Conservation (phyloP, 345 rosid genomes). For the Arabidopsis suecica region DNA sequence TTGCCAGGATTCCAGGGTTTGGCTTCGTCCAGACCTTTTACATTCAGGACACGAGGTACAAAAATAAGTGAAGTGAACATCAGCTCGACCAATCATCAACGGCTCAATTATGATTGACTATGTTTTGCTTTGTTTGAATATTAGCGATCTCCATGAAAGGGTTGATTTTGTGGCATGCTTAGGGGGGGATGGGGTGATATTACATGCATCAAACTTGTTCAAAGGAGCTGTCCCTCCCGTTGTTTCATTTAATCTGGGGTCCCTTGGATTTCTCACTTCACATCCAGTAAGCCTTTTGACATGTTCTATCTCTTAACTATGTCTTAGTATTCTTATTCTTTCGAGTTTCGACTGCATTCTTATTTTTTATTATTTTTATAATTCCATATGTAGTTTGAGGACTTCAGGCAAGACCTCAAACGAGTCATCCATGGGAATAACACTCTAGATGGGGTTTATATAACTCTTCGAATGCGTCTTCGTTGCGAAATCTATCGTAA, state of each 20-base stretch:
- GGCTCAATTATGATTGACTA: constrained; percentile 12
- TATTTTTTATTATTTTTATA: constrained; percentile 9
- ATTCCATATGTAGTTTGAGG: constrained; percentile 64
- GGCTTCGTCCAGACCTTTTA: constrained; percentile 97
- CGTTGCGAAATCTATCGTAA: constrained; percentile 87
- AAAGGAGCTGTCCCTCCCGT: constrained; percentile 95
- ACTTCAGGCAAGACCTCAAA: constrained; percentile 77
- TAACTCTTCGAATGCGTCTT: constrained; percentile 97
- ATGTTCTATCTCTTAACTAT: constrained; percentile 14
- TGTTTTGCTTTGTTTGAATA: constrained; percentile 30
- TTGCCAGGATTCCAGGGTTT: constrained; percentile 97
- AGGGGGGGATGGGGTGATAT: constrained; percentile 98
- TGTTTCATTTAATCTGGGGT: constrained; percentile 94
- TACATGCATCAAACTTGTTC: constrained; percentile 95
- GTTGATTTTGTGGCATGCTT: constrained; percentile 97
- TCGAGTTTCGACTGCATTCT: constrained; percentile 23
- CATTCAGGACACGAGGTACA: constrained; percentile 94
- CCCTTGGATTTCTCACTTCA: constrained; percentile 97
- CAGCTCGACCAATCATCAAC: constrained; percentile 32
- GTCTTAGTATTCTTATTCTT: constrained; percentile 8
- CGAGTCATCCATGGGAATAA: constrained; percentile 89
- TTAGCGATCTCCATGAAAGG: constrained; percentile 96
- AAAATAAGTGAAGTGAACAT: constrained; percentile 10
- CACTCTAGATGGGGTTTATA: constrained; percentile 86
- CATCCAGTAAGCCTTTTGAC: constrained; percentile 65